phyloP scores from a whole-genome alignment of 495 filamentous ascomycete species.

The Daldinia decipiens region DNA sequence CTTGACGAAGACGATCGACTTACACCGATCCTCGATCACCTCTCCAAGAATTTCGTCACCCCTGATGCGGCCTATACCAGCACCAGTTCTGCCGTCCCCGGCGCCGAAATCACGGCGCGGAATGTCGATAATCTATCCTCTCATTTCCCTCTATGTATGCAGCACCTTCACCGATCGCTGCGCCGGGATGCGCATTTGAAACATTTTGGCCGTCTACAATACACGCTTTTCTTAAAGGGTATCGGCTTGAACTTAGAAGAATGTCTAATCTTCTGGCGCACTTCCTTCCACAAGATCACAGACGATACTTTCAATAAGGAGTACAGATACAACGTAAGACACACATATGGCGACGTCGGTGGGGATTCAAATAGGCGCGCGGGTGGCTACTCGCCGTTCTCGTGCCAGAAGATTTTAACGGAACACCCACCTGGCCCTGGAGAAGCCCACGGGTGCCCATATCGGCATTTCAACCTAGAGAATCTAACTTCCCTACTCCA shows the following conservation, averaged over 20 bases:
- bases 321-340: slow-evolving; percentile 95
- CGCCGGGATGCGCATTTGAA: slow-evolving; percentile 89
- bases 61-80: slow-evolving; percentile 81
- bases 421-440: slow-evolving; percentile 85
- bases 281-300: slow-evolving; percentile 79
- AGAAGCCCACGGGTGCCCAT: slow-evolving; percentile 94
- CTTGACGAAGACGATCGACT: slow-evolving; percentile 97
- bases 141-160: slow-evolving; percentile 96
- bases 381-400: slow-evolving; percentile 86
- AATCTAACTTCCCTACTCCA: slow-evolving; percentile 82
- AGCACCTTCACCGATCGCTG: slow-evolving; percentile 82
- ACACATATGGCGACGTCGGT: slow-evolving; percentile 93
- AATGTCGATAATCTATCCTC: slow-evolving; percentile 83
- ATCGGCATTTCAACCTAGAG: slow-evolving; percentile 88
- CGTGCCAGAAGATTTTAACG: slow-evolving; percentile 92
- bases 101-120: slow-evolving; percentile 79
- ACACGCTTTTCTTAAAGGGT: slow-evolving; percentile 96
- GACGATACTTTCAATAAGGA: slow-evolving; percentile 95
- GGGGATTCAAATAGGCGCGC: slow-evolving; percentile 88
- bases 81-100: slow-evolving; percentile 61
- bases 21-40: slow-evolving; percentile 90
- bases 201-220: slow-evolving; percentile 93
- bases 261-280: slow-evolving; percentile 93
- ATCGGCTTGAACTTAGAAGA: slow-evolving; percentile 93
- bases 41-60: slow-evolving; percentile 90